Percentiles rank a stretch among this genome's conserved stretches.
These are phyloP conservation scores for Thelephora aurantiotincta DNA, from an alignment of 768 basidiomycete genomes.

Conservation along the genomic window DNA sequence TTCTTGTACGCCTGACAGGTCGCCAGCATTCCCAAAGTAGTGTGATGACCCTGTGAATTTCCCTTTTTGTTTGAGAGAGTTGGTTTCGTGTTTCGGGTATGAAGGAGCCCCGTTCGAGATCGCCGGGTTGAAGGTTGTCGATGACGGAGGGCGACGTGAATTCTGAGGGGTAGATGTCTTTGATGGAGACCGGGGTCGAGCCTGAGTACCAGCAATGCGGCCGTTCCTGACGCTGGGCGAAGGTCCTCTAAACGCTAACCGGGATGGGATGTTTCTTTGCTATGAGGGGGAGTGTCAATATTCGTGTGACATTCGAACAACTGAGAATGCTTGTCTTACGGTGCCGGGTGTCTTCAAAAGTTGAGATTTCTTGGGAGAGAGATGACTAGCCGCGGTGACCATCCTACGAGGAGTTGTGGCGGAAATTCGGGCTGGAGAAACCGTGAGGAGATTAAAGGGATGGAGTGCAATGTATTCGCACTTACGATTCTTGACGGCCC, in stretches of 20 bases:
- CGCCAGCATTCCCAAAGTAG: constrained; percentile 8
- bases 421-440: constrained; percentile 26
- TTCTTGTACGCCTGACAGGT: constrained; percentile 9
- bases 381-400: background rate
- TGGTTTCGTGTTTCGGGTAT: constrained; percentile 24
- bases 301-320: too few relatives aligned
- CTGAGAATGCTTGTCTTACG: constrained; percentile 8
- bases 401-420: constrained; percentile 13
- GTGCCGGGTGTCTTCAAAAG: constrained; percentile 17
- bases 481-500: constrained; percentile 49
- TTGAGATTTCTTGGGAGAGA: constrained; percentile 8
- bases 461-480: background rate
- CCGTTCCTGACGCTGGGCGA: constrained; percentile 24
- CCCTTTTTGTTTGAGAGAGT: constrained; percentile 11
- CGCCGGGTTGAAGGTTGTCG: constrained; percentile 57
- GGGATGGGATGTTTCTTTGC: constrained; percentile 15
- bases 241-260: constrained; percentile 13
- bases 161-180: constrained; percentile 24
- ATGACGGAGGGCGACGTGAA: constrained; percentile 31
- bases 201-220: constrained; percentile 15
- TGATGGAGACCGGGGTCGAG: constrained; percentile 36
- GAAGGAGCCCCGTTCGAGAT: constrained; percentile 38
- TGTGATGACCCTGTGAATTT: constrained; percentile 6
- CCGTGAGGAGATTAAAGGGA: constrained; percentile 1
- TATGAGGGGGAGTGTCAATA: constrained; percentile 5